Evolutionary conservation across 495 filamentous ascomycete genomes (phyloP), one percentile per base, ranked within the genome.

Genomic region (Sporormia fimetaria): DNA sequence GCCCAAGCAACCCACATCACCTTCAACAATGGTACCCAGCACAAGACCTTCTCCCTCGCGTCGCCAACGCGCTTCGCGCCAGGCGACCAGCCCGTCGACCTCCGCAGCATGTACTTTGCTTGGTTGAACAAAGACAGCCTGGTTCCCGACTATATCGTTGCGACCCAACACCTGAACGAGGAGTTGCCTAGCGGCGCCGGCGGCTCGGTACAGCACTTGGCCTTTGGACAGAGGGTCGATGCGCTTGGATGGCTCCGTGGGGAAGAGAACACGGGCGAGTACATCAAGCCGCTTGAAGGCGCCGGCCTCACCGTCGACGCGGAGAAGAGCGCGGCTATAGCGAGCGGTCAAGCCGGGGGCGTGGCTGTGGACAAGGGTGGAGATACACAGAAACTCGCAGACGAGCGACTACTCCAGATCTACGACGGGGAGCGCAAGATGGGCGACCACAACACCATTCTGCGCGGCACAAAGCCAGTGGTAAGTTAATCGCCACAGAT

Each of bases 71-170:
- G 90, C 45, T 95, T 96, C 68, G 67, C 79, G 33, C 79, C 79
- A 11, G 72, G 73, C 24, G 70, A 75, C 33, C 74, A 76, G 29
- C 68, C 82, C 1, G 78, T 95, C 47, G 83, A 94, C 58, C 72
- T 99, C 26, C 85, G 90, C 59, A 83, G 78, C 62, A 86, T 96
- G 64, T 94, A 84, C 63, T 92, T 95, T 47, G 83, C 85, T 36
- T 99, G 83, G 81, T 70, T 80, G 57, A 88, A 94, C 59, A 83
- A 83, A 58, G 87, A 95, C 66, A 73, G 76, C 42, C 72, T 79
- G 25, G 85, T 93, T 55, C 78, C 80, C 6, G 84, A 87, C 42
- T 96, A 96, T 68, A 87, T 95, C 60, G 73, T 78, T 31, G 76
- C 78, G 5, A 83, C 83, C 15, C 74, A 83, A 56, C 67, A 75